Evolutionary conservation across 2,329 filamentous ascomycete genomes (phyloP).

Genomic region (Trichophyton verrucosum): DNA sequence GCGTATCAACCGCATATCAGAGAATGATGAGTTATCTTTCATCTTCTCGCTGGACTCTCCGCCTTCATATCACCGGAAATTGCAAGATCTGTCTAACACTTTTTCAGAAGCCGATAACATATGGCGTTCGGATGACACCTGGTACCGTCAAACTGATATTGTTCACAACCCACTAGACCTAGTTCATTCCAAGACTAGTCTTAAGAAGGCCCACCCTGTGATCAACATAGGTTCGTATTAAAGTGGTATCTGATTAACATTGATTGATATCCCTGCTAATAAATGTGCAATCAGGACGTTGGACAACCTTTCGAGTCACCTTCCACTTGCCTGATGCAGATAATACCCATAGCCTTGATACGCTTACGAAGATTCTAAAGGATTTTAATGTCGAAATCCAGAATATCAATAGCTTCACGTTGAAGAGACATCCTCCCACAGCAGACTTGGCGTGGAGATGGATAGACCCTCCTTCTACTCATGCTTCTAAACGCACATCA

Average conservation of each 20-base stretch:
- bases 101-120: conserved; percentile 29
- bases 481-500: conserved; percentile 19
- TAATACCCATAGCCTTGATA: conserved; percentile 25
- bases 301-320: conserved; percentile 47
- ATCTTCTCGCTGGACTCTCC: conserved; percentile 32
- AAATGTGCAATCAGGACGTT: conserved; percentile 37
- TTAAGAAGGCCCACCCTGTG: conserved; percentile 39
- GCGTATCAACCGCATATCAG: conserved; percentile 25
- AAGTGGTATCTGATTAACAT: conserved; percentile 14
- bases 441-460: conserved; percentile 26
- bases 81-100: conserved; percentile 24
- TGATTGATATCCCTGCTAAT: neutral
- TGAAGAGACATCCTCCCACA: conserved; percentile 8
- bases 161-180: conserved; percentile 33
- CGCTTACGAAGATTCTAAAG: conserved; percentile 44
- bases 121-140: conserved; percentile 48
- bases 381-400: conserved; percentile 60
- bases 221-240: conserved; percentile 46
- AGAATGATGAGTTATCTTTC: conserved; percentile 19
- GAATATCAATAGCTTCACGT: conserved; percentile 32
- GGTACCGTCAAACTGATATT: conserved; percentile 54
- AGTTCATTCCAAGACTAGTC: conserved; percentile 28
- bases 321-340: conserved; percentile 27
- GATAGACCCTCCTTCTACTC: conserved; percentile 25
- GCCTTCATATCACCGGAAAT: conserved; percentile 34